Evolutionary conservation across 345 rosid genomes (phyloP), one percentile per base, ranked within the genome.

Genomic region (Eutrema heterophyllum): DNA sequence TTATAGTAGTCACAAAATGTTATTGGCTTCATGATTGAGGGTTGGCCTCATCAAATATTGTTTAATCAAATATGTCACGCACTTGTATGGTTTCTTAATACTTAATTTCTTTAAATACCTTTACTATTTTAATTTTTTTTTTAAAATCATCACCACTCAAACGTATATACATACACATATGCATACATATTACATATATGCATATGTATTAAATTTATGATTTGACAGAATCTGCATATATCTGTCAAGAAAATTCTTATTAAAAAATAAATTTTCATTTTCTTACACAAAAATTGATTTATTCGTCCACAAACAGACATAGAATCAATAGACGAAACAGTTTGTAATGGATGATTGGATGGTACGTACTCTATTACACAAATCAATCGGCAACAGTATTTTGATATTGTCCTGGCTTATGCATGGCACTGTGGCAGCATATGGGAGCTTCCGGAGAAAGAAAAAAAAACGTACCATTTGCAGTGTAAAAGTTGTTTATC

Each of bases 21-120:
- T 70, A 70, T 77, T 71, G 67, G 72, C 49, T 70, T 54, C 66
- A 55, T 62, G 80, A 76, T 76, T 64, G 53, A 69, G 36, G 14
- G 58, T 64, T 27, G 60, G 75, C 43, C 67, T 63, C 51, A 46
- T 61, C 51, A 36, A 45, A 67, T 66, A 66, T 65, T 29, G 44
- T 48, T 57, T 68, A 60, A 57, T 68, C 59, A 60, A 33, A 49
- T 52, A 51, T 35, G 43, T 45, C 62, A 69, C 64, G 33, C 72
- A 62, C 70, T 61, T 55, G 14, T 61, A 62, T 69, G 29, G n/a
- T 60, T 49, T 67, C 55, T 60, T 30, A 10, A 57, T 56, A 15
- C 63, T 18, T 7, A 2, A 50, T 6, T 39, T 16, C 8, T 61
- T 16, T 16, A 9, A 29, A 65, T 38, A 33, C 16, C 50, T 45